Evolutionary conservation across 345 rosid species (phyloP).

Genomic region (Eucalyptus cloeziana): DNA sequence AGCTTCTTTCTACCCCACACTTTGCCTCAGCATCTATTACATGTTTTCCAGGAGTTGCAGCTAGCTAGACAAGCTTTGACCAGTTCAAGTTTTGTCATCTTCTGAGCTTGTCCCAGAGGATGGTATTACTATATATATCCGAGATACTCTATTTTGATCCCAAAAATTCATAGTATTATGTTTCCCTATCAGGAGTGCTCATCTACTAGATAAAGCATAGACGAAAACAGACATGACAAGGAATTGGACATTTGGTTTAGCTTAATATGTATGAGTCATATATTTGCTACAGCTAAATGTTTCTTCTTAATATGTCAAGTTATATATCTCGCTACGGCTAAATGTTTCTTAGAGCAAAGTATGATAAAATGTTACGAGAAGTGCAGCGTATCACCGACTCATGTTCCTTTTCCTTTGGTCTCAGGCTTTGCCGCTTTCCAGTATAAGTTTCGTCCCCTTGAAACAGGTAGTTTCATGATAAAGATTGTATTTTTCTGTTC

Average conservation of each 20-base stretch:
- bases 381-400: background rate
- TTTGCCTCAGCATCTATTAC: background rate
- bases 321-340: background rate
- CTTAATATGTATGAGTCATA: background rate
- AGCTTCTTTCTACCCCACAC: background rate
- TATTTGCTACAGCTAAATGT: background rate
- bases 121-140: background rate
- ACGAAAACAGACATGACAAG: background rate
- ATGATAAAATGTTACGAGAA: background rate
- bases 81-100: background rate
- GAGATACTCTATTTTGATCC: background rate
- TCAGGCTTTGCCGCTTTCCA: constrained; percentile 62
- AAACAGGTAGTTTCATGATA: constrained; percentile 46
- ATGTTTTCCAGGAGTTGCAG: background rate
- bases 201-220: background rate
- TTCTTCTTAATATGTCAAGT: background rate
- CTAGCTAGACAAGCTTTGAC: background rate
- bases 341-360: background rate
- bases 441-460: constrained; percentile 66
- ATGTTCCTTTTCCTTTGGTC: background rate
- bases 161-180: background rate
- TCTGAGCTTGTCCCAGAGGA: background rate
- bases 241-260: background rate
- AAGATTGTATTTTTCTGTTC: background rate
- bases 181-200: background rate